Conservation (phyloP, 2,329 filamentous ascomycete species). For the Aspergillus japonicus region DNA sequence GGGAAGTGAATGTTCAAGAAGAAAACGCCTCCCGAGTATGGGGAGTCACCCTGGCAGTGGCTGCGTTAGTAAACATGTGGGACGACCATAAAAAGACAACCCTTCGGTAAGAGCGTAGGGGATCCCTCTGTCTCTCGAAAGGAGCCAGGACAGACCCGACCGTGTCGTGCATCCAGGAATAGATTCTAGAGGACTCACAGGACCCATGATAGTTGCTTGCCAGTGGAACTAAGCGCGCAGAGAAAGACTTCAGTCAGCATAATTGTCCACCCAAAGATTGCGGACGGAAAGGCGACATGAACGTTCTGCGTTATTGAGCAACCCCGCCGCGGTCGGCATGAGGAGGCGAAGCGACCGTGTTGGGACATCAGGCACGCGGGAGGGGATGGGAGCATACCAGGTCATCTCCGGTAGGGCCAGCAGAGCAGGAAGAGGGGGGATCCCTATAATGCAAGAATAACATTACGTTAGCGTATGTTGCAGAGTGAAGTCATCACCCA, state of each 20-base stretch:
- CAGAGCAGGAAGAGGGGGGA: conserved; percentile 97
- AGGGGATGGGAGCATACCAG: conserved; percentile 64
- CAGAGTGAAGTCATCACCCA: background rate
- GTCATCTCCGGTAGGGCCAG: conserved; percentile 94
- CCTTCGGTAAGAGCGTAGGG: background rate
- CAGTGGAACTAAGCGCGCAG: conserved; percentile 78
- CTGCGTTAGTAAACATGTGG: conserved; percentile 32
- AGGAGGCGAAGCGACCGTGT: conserved; percentile 14
- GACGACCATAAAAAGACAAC: background rate
- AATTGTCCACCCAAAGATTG: background rate
- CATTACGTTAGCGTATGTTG: conserved; percentile 10
- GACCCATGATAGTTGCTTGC: conserved; percentile 99
- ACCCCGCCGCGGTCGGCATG: conserved; percentile 26
- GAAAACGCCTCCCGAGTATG: conserved; percentile 97
- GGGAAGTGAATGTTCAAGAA: conserved; percentile 99
- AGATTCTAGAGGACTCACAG: conserved; percentile 61
- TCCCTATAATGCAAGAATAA: conserved; percentile 62
- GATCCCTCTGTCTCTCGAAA: conserved; percentile 3
- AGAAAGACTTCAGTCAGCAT: conserved; percentile 31
- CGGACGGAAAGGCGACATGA: background rate
- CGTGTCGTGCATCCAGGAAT: background rate
- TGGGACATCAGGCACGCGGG: conserved; percentile 3
- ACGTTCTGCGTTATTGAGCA: conserved; percentile 8
- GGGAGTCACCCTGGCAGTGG: conserved; percentile 75
- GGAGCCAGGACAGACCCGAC: background rate